phyloP scores from a whole-genome alignment of 2,329 filamentous ascomycete species.

The Aphanocladium album region DNA sequence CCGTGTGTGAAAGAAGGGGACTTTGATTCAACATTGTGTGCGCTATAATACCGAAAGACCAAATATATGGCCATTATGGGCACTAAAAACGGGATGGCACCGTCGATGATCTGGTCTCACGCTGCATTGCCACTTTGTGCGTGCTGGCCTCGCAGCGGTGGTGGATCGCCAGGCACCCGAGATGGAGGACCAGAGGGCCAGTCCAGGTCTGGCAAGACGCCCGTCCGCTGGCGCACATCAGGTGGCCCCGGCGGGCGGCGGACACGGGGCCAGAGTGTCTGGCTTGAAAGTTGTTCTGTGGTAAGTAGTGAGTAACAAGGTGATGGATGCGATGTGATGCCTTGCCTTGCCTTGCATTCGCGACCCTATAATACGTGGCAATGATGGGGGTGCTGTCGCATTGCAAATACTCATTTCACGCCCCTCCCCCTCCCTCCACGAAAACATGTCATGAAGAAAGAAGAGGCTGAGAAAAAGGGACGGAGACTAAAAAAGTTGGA shows the following conservation, averaged over 20 bases:
- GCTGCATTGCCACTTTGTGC: background rate
- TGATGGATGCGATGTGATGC: too few species aligned
- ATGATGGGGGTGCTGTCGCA: background rate
- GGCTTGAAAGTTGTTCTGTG: too few species aligned
- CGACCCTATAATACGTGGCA: background rate
- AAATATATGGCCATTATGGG: background rate
- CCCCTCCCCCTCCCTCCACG: background rate
- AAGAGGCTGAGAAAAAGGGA: too few species aligned
- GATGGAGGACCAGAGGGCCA: background rate
- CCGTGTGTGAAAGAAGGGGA: too few species aligned
- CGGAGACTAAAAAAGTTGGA: too few species aligned
- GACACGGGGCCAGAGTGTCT: background rate
- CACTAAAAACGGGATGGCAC: background rate
- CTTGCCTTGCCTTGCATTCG: background rate
- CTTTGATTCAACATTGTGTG: too few species aligned
- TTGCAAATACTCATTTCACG: background rate
- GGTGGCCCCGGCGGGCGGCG: background rate
- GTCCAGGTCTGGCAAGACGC: background rate
- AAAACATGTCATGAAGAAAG: background rate
- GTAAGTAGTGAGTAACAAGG: too few species aligned
- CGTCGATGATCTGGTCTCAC: conserved; percentile 1
- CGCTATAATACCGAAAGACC: background rate
- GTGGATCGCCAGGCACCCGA: conserved; percentile 10
- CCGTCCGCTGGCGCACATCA: conserved; percentile 1
- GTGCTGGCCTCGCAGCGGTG: background rate